A percentile compares a stretch with the other conserved stretches of the same genome.
Conservation (phyloP, 805 yeast species). For the Hanseniaspora guilliermondii region DNA sequence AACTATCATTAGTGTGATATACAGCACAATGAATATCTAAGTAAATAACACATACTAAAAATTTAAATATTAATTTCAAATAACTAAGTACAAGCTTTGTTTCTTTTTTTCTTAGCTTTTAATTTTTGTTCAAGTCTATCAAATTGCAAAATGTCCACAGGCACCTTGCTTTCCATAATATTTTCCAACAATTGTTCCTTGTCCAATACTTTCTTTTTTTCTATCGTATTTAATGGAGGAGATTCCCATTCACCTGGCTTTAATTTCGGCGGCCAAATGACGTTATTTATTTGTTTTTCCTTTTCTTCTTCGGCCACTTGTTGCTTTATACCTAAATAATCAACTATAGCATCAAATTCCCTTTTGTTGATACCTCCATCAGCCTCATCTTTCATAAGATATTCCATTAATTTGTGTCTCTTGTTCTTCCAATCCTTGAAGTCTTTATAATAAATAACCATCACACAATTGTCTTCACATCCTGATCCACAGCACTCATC, state of each 20-base stretch:
- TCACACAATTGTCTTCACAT: constrained; percentile 79
- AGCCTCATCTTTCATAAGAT: constrained; percentile 2
- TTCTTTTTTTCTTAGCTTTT: background rate
- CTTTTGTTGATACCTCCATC: background rate
- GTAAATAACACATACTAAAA: too few relatives aligned
- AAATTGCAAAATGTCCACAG: constrained; percentile 7
- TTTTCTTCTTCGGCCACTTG: background rate
- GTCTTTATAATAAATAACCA: constrained; percentile 88
- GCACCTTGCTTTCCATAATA: background rate
- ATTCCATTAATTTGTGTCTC: constrained; percentile 27
- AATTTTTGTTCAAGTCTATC: constrained; percentile 8
- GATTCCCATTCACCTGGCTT: constrained; percentile 7
- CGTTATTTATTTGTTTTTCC: background rate
- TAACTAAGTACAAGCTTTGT: background rate
- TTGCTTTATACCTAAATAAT: background rate
- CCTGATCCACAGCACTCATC: constrained; percentile 98
- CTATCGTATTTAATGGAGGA: background rate
- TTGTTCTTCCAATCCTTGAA: constrained; percentile 62
- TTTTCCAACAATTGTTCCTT: background rate
- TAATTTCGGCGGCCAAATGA: background rate
- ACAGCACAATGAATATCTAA: too few relatives aligned
- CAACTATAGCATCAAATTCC: constrained; percentile 1
- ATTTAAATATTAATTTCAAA: background rate
- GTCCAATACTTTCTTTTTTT: background rate
- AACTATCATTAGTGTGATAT: too few relatives aligned